Evolutionary conservation across 495 filamentous ascomycete genomes (phyloP).

Genomic region (Daldinia loculata): DNA sequence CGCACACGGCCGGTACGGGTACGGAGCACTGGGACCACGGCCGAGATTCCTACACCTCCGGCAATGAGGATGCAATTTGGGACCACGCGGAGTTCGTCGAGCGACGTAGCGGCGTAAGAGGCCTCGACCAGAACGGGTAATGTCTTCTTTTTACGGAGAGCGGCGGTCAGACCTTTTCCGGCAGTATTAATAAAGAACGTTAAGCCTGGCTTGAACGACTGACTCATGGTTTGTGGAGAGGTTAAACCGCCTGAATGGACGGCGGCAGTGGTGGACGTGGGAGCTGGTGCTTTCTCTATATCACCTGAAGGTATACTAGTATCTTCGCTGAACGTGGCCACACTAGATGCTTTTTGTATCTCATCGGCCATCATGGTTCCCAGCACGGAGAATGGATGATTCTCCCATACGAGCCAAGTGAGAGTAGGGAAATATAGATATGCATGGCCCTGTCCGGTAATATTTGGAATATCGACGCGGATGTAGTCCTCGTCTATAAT

Average conservation of each 20-base stretch:
- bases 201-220: constrained; percentile 16
- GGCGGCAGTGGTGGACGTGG: not conserved
- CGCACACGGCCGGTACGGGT: constrained; percentile 15
- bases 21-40: constrained; percentile 21
- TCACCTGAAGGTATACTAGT: not conserved
- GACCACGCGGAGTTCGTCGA: constrained; percentile 9
- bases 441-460: constrained; percentile 47
- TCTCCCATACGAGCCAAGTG: constrained; percentile 53
- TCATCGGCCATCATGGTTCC: constrained; percentile 19
- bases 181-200: constrained; percentile 35
- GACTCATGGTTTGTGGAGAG: not conserved
- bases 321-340: not conserved
- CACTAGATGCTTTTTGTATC: not conserved
- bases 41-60: constrained; percentile 43
- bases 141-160: constrained; percentile 3
- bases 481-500: constrained; percentile 50
- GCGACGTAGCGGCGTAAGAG: constrained; percentile 23
- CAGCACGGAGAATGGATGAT: constrained; percentile 57
- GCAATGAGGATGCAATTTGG: constrained; percentile 41
- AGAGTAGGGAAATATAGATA: constrained; percentile 56
- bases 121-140: constrained; percentile 35
- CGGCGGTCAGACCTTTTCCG: constrained; percentile 8
- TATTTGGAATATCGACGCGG: constrained; percentile 48
- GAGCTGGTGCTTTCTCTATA: constrained; percentile 5
- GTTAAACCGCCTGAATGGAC: not conserved